These are phyloP conservation scores for Zelopaecilomyces penicillatus DNA, from an alignment of 2,329 filamentous ascomycete species.

Conservation along the genomic window DNA sequence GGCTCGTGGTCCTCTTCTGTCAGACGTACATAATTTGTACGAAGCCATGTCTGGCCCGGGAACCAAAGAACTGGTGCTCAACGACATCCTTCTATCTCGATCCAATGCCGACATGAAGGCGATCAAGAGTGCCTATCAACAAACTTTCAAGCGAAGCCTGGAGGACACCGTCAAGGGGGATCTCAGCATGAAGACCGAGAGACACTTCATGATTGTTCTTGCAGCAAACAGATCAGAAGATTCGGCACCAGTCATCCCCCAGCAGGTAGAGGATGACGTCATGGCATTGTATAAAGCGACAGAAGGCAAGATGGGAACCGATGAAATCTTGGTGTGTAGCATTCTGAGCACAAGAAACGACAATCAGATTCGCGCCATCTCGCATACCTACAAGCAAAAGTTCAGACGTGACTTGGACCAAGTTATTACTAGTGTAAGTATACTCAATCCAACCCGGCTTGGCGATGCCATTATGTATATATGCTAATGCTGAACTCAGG, in stretches of 20 bases:
- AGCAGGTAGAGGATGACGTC: conserved; percentile 67
- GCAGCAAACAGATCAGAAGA: conserved; percentile 71
- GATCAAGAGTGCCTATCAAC: conserved; percentile 73
- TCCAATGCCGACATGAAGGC: conserved; percentile 81
- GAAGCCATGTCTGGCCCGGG: conserved; percentile 70
- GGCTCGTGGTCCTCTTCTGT: conserved; percentile 66
- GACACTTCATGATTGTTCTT: conserved; percentile 77
- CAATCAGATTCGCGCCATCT: conserved; percentile 75
- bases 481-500: conserved; percentile 27
- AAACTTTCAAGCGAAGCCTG: conserved; percentile 56
- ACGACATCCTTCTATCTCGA: conserved; percentile 75
- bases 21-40: conserved; percentile 64
- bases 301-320: conserved; percentile 63
- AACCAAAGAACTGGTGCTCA: conserved; percentile 78
- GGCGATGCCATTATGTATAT: not conserved
- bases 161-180: conserved; percentile 69
- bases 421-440: conserved; percentile 59
- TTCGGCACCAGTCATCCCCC: conserved; percentile 60
- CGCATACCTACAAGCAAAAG: conserved; percentile 62
- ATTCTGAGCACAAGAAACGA: conserved; percentile 71
- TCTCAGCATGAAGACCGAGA: conserved; percentile 76
- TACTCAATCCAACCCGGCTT: not conserved
- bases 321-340: conserved; percentile 68
- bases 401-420: conserved; percentile 64
- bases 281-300: conserved; percentile 70